These are phyloP conservation scores for Lasiodiplodia theobromae DNA, from an alignment of 2,329 filamentous ascomycete species.

Conservation along the genomic window DNA sequence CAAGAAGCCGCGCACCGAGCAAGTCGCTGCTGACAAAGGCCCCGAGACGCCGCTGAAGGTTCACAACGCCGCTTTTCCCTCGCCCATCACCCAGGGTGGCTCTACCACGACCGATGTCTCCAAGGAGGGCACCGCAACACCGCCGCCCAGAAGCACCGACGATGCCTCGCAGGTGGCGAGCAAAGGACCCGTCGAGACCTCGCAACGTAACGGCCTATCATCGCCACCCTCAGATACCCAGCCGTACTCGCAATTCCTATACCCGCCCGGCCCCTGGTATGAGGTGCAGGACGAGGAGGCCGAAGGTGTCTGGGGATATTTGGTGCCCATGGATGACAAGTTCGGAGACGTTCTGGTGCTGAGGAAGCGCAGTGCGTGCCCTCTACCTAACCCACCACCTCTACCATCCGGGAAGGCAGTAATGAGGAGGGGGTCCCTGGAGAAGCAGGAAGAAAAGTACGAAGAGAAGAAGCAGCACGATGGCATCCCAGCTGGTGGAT, in stretches of 20 bases:
- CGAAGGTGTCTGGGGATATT: conserved; percentile 94
- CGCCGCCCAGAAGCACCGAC: conserved; percentile 58
- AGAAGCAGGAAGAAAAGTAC: conserved; percentile 67
- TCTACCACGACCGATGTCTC: conserved; percentile 65
- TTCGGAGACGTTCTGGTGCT: conserved; percentile 76
- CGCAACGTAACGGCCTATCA: conserved; percentile 52
- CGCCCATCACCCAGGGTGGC: conserved; percentile 76
- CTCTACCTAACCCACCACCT: conserved; percentile 57
- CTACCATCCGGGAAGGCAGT: conserved; percentile 52
- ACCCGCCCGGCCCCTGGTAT: conserved; percentile 75
- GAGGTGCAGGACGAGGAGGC: conserved; percentile 84
- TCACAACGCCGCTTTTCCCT: conserved; percentile 68
- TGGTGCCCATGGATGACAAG: conserved; percentile 79
- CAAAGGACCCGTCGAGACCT: conserved; percentile 34
- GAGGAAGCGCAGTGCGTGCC: conserved; percentile 75
- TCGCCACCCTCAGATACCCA: conserved; percentile 80
- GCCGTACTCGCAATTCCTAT: conserved; percentile 79
- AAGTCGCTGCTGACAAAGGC: conserved; percentile 31
- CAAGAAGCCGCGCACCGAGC: conserved; percentile 76
- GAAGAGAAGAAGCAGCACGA: conserved; percentile 62
- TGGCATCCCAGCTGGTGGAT: conserved; percentile 75
- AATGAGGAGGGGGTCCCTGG: conserved; percentile 59
- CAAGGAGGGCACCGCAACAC: conserved; percentile 76
- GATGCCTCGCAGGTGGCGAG: conserved; percentile 38
- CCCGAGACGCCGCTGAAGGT: conserved; percentile 58